Evolutionary conservation across 2,329 filamentous ascomycete species (phyloP).

Genomic region (Colletotrichum theobromicola): DNA sequence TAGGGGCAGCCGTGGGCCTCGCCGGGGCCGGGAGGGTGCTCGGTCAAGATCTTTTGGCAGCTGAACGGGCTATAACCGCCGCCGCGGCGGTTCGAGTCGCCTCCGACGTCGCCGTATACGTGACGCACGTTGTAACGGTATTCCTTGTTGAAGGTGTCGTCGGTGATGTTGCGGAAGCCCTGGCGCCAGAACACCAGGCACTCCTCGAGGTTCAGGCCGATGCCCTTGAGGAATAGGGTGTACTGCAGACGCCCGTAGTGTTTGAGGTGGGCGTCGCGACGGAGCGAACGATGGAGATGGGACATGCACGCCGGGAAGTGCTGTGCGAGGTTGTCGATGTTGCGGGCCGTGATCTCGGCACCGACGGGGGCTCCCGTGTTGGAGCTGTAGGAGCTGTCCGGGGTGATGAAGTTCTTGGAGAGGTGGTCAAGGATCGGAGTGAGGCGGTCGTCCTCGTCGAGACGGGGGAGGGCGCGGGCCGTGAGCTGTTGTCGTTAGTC

Average conservation of each 20-base stretch:
- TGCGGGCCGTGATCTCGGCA: constrained; percentile 76
- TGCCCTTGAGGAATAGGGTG: constrained; percentile 94
- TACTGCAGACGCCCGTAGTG: constrained; percentile 95
- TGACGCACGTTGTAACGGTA: constrained; percentile 98
- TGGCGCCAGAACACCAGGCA: constrained; percentile 90
- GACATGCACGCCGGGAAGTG: constrained; percentile 96
- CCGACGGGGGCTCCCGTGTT: constrained; percentile 70
- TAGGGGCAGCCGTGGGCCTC: constrained; percentile 98
- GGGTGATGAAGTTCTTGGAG: constrained; percentile 94
- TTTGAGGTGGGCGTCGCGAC: constrained; percentile 89
- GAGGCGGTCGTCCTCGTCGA: constrained; percentile 96
- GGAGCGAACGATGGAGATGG: constrained; percentile 83
- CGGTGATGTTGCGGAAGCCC: constrained; percentile 83
- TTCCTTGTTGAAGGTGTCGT: constrained; percentile 96
- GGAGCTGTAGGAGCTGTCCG: constrained; percentile 78
- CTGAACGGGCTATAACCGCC: constrained; percentile 90
- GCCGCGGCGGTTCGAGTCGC: constrained; percentile 85
- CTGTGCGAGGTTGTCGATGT: constrained; percentile 78
- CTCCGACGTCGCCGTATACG: constrained; percentile 91
- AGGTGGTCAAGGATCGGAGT: constrained; percentile 73
- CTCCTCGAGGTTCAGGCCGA: constrained; percentile 91
- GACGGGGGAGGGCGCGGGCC: constrained; percentile 84
- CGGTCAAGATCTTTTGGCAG: constrained; percentile 93
- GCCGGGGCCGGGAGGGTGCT: constrained; percentile 83
- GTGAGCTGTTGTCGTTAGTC: constrained; percentile 65